A percentile compares a stretch with the other conserved stretches of the same genome.
Conservation (phyloP, 78 protist species). For the Dictyostelium intermedium region DNA sequence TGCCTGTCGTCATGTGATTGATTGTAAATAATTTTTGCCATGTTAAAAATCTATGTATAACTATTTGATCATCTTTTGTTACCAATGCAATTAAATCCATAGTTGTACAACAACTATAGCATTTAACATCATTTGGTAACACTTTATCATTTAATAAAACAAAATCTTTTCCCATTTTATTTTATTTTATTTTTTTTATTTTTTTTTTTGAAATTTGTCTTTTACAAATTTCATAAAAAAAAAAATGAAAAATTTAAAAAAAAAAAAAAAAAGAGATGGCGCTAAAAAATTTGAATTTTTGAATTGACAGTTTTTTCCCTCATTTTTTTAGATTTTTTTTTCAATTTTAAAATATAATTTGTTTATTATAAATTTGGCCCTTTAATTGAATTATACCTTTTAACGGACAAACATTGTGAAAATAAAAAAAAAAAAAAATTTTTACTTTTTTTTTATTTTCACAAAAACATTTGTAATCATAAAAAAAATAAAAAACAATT, state of each 20-base stretch:
- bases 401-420: not conserved
- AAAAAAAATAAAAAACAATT: not conserved
- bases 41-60: constrained; percentile 24
- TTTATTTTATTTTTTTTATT: not conserved
- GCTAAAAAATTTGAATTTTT: not conserved
- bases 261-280: not conserved
- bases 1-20: not conserved
- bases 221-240: not conserved
- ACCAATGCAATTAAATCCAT: constrained; percentile 51
- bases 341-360: not conserved
- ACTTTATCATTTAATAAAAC: constrained; percentile 54
- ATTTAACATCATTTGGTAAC: not conserved
- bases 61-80: not conserved
- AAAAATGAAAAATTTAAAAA: not conserved
- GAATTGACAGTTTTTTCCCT: not conserved
- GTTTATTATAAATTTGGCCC: not conserved
- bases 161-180: not conserved
- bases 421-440: not conserved
- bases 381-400: not conserved
- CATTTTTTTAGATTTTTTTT: not conserved
- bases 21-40: constrained; percentile 57
- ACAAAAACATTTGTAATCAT: not conserved
- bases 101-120: constrained; percentile 12
- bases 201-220: not conserved
- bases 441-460: not conserved